Conservation (phyloP, 73 alveolate genomes). For the Blepharisma stoltei region DNA sequence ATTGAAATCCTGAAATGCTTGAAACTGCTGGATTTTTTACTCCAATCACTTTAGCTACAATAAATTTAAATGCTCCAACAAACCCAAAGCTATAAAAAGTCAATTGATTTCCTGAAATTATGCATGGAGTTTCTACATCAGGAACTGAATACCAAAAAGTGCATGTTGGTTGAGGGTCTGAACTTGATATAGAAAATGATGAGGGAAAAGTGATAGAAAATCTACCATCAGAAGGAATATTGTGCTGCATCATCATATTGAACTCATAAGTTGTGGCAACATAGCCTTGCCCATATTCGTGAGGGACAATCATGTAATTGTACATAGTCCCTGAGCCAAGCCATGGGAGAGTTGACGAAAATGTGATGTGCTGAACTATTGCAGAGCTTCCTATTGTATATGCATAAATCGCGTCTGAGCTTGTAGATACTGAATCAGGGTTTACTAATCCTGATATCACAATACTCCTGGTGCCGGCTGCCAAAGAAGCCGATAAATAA, state of each 20-base stretch:
- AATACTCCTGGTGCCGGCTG: neutral
- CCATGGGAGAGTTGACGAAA: neutral
- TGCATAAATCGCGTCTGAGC: neutral
- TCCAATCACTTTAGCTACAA: neutral
- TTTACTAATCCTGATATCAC: neutral
- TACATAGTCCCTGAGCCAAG: neutral
- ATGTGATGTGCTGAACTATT: neutral
- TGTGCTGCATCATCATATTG: conserved; percentile 30
- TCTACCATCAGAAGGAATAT: conserved; percentile 34
- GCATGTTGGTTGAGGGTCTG: conserved; percentile 36
- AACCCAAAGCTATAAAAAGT: conserved; percentile 10
- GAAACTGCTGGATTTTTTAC: conserved; percentile 28
- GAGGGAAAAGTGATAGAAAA: conserved; percentile 42
- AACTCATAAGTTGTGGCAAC: conserved; percentile 31
- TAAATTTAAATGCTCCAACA: neutral
- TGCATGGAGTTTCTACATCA: neutral
- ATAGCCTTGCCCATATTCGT: conserved; percentile 40
- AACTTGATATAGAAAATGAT: conserved; percentile 9
- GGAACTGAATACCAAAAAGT: neutral
- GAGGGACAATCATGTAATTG: neutral
- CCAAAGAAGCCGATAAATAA: neutral
- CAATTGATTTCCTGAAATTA: neutral
- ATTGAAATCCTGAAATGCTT: neutral
- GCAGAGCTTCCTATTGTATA: neutral
- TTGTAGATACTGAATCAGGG: neutral